Evolutionary conservation across 2,329 filamentous ascomycete species (phyloP), one percentile per base, ranked within the genome.

Genomic region (Epichloe brachyelytri): DNA sequence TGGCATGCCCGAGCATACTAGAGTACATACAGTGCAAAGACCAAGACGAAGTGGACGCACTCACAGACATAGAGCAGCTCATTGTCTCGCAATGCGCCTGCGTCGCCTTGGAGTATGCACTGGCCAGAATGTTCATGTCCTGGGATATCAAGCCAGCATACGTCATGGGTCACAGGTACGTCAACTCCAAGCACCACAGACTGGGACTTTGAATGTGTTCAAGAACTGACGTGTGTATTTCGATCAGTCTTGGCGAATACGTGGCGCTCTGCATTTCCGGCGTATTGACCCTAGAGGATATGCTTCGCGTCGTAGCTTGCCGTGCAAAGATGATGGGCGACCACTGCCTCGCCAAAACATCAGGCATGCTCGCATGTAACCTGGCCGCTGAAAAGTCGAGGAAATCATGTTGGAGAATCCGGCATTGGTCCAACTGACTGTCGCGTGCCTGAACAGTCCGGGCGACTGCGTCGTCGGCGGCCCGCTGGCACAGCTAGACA

Each of bases 231-330:
- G 36, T 38, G 36, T 38, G 26, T 30, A 30, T 30, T 10, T 30
- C 26, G 8, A 15, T 38, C 63, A 86, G 82, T 45, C 54, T 58
- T 2, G 56, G 56, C 4, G 50, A 58, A n/a, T 58, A 56, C n/a
- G 55, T 55, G 0, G 59, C 70, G 86, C 37, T 88, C 7, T 76
- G 86, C 59, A 75, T 82, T 43, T 81, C 84, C 48, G 85, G 83
- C 49, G 83, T 88, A 17, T 71, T 88, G 20, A 85, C 83, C 80
- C 80, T 79, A 20, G 80, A 79, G 58, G 85, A 88, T 62, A 79
- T 84, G 60, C 77, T 91, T 52, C 84, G 82, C 56, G 73, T 90
- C 1, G 84, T 89, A 22, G 85, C 85, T 43, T 65, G 71, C 51
- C 78, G 86, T 56, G 85, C 85, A n/a, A 70, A 78, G 61, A 72